Evolutionary conservation across 1,284 basidiomycete species (phyloP), one percentile per base, ranked within the genome.

Genomic region (Tylopilus sp.): DNA sequence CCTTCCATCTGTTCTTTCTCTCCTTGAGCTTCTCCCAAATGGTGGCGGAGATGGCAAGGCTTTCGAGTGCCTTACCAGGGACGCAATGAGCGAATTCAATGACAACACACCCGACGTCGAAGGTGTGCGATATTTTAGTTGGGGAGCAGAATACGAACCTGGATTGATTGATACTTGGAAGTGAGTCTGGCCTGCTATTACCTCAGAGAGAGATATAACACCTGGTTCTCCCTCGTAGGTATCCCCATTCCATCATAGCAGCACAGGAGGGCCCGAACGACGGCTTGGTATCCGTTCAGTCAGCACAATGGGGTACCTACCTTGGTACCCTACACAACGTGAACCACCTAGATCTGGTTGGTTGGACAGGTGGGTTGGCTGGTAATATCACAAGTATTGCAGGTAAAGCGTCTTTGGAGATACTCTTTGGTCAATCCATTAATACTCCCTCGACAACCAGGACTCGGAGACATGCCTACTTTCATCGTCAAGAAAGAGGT

Each of bases 251-350:
- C 6, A 90, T 98, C 41, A 92, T 98, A 58, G 78, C 92, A 29
- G 91, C 95, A 73, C 93, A 94, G 74, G 96, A 98, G 80, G 96
- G 96, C 22, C 90, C 93, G 7, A 99, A 98, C 72, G 95, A 97
- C 76, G 95, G 96, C 2, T 84, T 97, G 51, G 95, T 97, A 61
- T 95, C 92, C 29, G 88, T 97, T 52, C 82, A 90, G 67, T 95
- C 93, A 1, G 87, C 95, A 6, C 89, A 91, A 84, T 97, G 95
- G 95, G 93, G 93, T 47, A 94, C 88, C 18, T 95, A 94, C 74
- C 86, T 94, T 57, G 96, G 96, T 29, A 98, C 96, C 4, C 84
- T 98, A 24, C 86, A 89, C 54, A 88, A 91, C 65, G 97, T 97
- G n/a, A 97, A 95, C 75, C 97, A 99, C 76, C 87, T 97, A 56